Evolutionary conservation across 495 filamentous ascomycete species (phyloP).

Genomic region (Xylaria curta): DNA sequence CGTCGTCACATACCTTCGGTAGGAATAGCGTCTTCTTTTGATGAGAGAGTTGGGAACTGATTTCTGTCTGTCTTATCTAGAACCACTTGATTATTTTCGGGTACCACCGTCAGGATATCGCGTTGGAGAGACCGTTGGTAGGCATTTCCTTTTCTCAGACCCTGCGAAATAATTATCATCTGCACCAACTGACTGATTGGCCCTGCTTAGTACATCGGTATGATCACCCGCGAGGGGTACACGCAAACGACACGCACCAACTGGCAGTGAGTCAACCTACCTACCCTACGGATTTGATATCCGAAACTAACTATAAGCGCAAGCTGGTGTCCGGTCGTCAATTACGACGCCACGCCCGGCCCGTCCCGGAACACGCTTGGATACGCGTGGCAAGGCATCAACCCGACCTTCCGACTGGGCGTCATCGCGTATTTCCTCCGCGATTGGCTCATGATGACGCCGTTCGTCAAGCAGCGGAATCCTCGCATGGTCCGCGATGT

Average conservation of each 20-base stretch:
- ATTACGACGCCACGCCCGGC: slow-evolving; percentile 9
- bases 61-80: neutral
- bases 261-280: neutral
- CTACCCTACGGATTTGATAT: neutral
- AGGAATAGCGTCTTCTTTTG: neutral
- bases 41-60: neutral
- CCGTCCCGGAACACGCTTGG: neutral
- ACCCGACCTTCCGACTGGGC: neutral
- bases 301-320: neutral
- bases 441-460: slow-evolving; percentile 12
- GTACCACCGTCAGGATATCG: neutral
- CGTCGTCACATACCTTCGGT: neutral
- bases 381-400: neutral
- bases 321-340: slow-evolving; percentile 17
- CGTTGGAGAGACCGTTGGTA: neutral
- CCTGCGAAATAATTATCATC: neutral
- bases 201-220: slow-evolving; percentile 2
- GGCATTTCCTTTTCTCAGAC: neutral
- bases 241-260: neutral
- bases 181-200: neutral
- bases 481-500: neutral
- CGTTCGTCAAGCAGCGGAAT: neutral
- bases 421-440: neutral
- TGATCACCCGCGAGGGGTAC: slow-evolving; percentile 5
- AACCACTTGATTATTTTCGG: neutral